These are phyloP conservation scores for Aquilaria sinensis DNA, from an alignment of 345 rosid genomes.

Conservation along the genomic window DNA sequence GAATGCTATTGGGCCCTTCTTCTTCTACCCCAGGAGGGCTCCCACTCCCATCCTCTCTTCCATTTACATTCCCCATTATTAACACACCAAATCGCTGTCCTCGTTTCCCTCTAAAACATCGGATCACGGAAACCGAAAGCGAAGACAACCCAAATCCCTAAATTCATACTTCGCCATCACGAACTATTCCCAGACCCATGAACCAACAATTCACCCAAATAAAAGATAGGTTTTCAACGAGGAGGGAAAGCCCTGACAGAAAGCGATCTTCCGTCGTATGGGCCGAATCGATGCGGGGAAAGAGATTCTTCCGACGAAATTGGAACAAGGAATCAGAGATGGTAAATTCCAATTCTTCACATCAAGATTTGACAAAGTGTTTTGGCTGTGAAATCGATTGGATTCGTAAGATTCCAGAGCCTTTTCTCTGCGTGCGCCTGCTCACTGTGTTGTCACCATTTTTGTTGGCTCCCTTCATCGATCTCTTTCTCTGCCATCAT, in stretches of 20 bases:
- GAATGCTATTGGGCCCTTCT: constrained; percentile 21
- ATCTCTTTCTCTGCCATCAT: too few species aligned
- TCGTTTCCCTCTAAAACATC: not conserved
- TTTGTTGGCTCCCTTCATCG: too few species aligned
- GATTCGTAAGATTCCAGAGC: too few species aligned
- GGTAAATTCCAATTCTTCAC: too few species aligned
- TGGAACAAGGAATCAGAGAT: constrained; percentile 16
- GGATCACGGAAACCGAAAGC: not conserved
- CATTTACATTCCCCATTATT: constrained; percentile 90
- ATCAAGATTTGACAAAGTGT: too few species aligned
- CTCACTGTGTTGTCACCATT: too few species aligned
- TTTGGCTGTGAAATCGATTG: too few species aligned
- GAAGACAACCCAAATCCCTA: constrained; percentile 11
- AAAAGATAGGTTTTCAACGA: not conserved
- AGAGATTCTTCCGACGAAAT: constrained; percentile 21
- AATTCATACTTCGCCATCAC: constrained; percentile 16
- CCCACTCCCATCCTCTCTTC: constrained; percentile 65
- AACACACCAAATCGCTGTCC: not conserved
- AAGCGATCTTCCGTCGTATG: not conserved
- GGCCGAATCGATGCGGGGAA: not conserved
- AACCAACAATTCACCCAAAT: constrained; percentile 5
- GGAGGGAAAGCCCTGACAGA: not conserved
- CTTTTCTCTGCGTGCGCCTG: too few species aligned
- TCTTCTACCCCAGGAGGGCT: constrained; percentile 51
- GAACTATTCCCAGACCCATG: not conserved